Base-by-base conservation (phyloP, 2,329 filamentous ascomycete species). In the Ascochyta pisi region DNA sequence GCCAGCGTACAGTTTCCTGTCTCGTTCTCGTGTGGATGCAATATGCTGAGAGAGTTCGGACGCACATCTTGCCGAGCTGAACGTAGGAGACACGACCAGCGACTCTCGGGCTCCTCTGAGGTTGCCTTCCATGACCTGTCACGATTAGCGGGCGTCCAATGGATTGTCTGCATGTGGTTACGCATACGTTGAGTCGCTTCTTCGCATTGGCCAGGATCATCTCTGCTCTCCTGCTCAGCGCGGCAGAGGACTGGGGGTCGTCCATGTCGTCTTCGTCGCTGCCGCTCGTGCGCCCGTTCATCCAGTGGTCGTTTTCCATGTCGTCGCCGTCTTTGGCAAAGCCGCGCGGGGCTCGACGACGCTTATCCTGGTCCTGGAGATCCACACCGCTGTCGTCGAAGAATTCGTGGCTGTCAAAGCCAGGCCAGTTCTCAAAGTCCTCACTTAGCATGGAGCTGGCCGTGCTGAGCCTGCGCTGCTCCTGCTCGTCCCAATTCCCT, bases 201-300 rank as follows among this genome's bases (percentile, higher is more conserved):
- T 97, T 97, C 29, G 94, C 94, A 76, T 96, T 96, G 52, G 92
- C 91, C 51, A 98, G 82, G 70, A 97, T 97, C 69, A 93, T 83
- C 73, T 97, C 93, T 1, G 93, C 93, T 66, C 92, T 86, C 64
- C 89, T 88, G 48, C 68, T 70, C 31, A 72, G 57, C 31, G 68
- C 63, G 51, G 84, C 87, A 44, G 90, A 91, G 3, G 91, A 91
- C 66, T 89, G 86, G 40, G 83, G 82, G 51, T 89, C 84, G 53
- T 87, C 85, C 7, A 51, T 40, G 31, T 58, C 55, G 3, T 83
- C 78, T 27, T 68, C 67, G 39, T 77, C 73, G 48, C 76, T 75
- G 43, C 76, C 76, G 23, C 74, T 77, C 35, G 73, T 68, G 41
- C 76, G 76, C 19, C 73, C 77, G 29, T 73, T 68, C 19, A 59